phyloP scores from a whole-genome alignment of 1,139 yeast genomes.

The Zhuliangozyma blackwelliae region DNA sequence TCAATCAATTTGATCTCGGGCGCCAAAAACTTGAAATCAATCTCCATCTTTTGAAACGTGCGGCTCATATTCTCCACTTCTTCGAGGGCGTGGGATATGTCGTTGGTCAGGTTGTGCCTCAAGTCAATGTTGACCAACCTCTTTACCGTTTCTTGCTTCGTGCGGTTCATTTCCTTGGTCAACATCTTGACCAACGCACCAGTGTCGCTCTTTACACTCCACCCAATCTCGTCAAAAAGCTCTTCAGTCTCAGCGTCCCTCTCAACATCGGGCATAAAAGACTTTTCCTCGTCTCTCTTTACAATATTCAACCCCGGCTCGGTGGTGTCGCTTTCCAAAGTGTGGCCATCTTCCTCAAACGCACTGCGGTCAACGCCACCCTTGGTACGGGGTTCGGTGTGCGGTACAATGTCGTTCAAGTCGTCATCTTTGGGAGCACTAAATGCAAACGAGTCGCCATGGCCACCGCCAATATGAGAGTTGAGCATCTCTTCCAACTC shows the following conservation, averaged over 20 bases:
- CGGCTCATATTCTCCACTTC: conserved; percentile 66
- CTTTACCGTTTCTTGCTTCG: conserved; percentile 35
- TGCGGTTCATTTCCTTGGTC: conserved; percentile 40
- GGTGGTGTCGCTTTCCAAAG: neutral
- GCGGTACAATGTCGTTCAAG: neutral
- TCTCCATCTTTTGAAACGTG: conserved; percentile 42
- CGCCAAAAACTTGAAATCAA: conserved; percentile 42
- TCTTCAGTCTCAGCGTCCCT: conserved; percentile 56
- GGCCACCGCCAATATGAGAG: conserved; percentile 7
- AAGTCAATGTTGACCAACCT: conserved; percentile 39
- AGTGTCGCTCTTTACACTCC: conserved; percentile 67
- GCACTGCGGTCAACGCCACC: neutral
- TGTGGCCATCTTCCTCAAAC: conserved; percentile 1
- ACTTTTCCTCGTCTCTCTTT: conserved; percentile 11
- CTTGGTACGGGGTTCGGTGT: neutral
- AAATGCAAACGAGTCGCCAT: conserved; percentile 7
- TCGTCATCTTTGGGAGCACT: conserved; percentile 1
- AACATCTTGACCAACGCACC: conserved; percentile 54
- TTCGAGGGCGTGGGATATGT: conserved; percentile 40
- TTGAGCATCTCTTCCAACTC: conserved; percentile 43
- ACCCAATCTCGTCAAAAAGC: conserved; percentile 66
- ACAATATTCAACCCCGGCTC: conserved; percentile 21
- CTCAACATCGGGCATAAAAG: conserved; percentile 15
- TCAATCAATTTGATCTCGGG: conserved; percentile 72
- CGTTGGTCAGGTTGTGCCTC: conserved; percentile 33